Base-by-base conservation (phyloP, 139 green algal genomes). In the Pedinophyceae sp. region DNA sequence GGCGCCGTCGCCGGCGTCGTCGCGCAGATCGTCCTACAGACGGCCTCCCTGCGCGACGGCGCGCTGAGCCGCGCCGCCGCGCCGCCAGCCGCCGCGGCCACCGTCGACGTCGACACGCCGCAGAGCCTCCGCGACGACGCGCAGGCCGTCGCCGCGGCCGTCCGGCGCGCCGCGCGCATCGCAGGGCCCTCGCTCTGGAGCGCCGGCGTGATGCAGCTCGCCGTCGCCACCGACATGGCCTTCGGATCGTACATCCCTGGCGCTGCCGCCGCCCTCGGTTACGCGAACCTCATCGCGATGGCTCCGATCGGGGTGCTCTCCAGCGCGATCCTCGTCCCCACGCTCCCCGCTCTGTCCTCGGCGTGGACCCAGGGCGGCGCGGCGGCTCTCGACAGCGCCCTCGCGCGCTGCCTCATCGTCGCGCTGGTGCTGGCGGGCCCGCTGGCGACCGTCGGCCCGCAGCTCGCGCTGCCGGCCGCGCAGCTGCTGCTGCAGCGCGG, bases 251-350 rank as follows among this genome's bases (percentile, higher is more conserved):
- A 27, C 43, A n/a, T 27, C 19, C 43, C 43, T 4, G 43, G 43
- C 13, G 18, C 43, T n/a, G 43, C 43, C 43, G 43, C 43, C 15
- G 43, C 43, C 15, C 23, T 50, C 19, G 43, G 43, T n/a, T 50
- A 50, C 43, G 43, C 43, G 4, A 50, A 50, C 43, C 43, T 50
- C 4, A 6, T 50, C 15, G 43, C 43, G 19, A 50, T 50, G 43
- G 43, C 43, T 18, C 43, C 43, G 15, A 4, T 50, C 43, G 43
- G 43, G 19, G 18, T 50, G 15, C 43, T 50, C 13, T 50, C 43
- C 18, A 27, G 19, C 43, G 43, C 43, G 10, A 15, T 50, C 6
- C 43, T 50, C 5, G 19, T 50, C 43, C 43, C 43, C 5, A n/a
- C 18, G 15, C 43, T 50, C 6, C 43, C 43, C 6, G 5, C 43